Evolutionary conservation across 1,284 basidiomycete species (phyloP).

Genomic region (Ceratobasidium sp.): DNA sequence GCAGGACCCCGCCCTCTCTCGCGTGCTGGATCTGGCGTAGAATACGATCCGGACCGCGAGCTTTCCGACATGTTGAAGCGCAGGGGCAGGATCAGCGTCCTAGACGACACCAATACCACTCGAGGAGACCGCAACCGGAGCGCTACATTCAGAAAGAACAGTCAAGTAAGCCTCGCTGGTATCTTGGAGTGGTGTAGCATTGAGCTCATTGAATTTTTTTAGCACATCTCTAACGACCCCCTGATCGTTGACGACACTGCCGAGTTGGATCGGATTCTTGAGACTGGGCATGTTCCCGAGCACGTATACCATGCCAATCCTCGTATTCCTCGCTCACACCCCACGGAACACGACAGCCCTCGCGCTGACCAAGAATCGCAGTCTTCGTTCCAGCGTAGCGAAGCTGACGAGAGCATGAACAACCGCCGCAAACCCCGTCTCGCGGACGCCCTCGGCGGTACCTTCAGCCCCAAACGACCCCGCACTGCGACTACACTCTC

Average conservation of each 20-base stretch:
- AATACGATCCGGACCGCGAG: slow-evolving; percentile 88
- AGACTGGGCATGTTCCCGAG: slow-evolving; percentile 62
- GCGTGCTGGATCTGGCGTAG: slow-evolving; percentile 61
- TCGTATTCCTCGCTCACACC: slow-evolving; percentile 56
- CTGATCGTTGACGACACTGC: slow-evolving; percentile 68
- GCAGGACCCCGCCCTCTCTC: slow-evolving; percentile 51
- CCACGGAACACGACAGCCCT: slow-evolving; percentile 43
- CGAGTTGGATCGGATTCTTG: slow-evolving; percentile 70
- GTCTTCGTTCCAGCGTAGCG: slow-evolving; percentile 42
- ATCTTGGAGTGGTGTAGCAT: slow-evolving; percentile 25
- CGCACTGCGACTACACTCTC: slow-evolving; percentile 55
- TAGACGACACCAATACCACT: slow-evolving; percentile 43
- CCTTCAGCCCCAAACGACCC: slow-evolving; percentile 62
- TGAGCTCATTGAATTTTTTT: slow-evolving; percentile 25
- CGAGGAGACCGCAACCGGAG: slow-evolving; percentile 12
- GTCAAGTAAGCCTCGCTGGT: slow-evolving; percentile 62
- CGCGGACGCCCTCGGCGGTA: slow-evolving; percentile 70
- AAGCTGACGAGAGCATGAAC: slow-evolving; percentile 45
- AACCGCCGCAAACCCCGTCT: slow-evolving; percentile 65
- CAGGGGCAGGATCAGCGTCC: slow-evolving; percentile 49
- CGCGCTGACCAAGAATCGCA: slow-evolving; percentile 44
- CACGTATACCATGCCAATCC: slow-evolving; percentile 59
- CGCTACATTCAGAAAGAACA: slow-evolving; percentile 49
- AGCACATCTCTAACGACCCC: slow-evolving; percentile 62
- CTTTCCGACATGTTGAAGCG: slow-evolving; percentile 64